Conservation (phyloP, 2,329 filamentous ascomycete species). For the Ascomycota sp. region DNA sequence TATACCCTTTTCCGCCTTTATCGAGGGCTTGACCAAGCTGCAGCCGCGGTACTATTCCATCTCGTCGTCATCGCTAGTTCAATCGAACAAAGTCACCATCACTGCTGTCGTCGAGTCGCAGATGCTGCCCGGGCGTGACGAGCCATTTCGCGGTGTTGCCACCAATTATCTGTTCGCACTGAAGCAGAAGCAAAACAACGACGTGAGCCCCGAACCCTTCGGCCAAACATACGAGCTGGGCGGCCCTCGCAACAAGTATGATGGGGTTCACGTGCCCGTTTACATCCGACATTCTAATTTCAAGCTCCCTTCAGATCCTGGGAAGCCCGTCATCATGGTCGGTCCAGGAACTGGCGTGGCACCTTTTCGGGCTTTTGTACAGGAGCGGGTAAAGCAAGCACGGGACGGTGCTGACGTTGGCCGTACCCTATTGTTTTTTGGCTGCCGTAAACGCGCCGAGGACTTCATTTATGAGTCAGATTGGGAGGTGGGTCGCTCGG, state of each 20-base stretch:
- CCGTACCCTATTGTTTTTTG: conserved; percentile 81
- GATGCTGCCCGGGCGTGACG: conserved; percentile 54
- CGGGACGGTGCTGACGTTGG: conserved; percentile 67
- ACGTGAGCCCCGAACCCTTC: conserved; percentile 61
- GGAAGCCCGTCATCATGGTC: conserved; percentile 87
- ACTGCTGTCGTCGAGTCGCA: conserved; percentile 86
- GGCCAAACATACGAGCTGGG: conserved; percentile 70
- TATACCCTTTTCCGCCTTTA: conserved; percentile 83
- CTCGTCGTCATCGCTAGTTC: conserved; percentile 84
- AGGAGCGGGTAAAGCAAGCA: conserved; percentile 74
- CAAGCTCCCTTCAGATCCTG: conserved; percentile 88
- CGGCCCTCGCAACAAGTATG: conserved; percentile 91
- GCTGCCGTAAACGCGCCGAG: conserved; percentile 70
- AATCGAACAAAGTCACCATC: conserved; percentile 86
- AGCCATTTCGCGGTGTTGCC: conserved; percentile 76
- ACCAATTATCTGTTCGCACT: conserved; percentile 92
- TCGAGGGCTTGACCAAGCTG: conserved; percentile 84
- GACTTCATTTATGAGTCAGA: conserved; percentile 86
- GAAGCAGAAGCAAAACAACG: conserved; percentile 90
- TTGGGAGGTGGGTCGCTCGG: conserved; percentile 54
- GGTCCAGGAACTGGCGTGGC: conserved; percentile 93
- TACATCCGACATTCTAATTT: conserved; percentile 98
- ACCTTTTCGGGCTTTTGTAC: conserved; percentile 86
- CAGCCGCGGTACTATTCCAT: conserved; percentile 99
- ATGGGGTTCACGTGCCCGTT: conserved; percentile 83